phyloP scores from a whole-genome alignment of 2,329 filamentous ascomycete species.

The Shiraia sp. region DNA sequence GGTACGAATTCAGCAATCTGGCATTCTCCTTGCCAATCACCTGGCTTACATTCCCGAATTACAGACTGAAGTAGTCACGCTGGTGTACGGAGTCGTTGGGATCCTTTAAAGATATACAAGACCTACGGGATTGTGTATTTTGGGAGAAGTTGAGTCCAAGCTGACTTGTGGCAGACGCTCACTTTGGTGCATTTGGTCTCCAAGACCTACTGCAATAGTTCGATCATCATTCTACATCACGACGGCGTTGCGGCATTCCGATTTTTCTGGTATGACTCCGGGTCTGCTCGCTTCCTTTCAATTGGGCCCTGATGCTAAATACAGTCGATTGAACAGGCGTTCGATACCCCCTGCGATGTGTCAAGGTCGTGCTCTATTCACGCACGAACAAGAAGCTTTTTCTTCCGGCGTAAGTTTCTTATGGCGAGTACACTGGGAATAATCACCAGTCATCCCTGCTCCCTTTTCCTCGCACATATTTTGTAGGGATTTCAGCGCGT shows the following conservation, averaged over 20 bases:
- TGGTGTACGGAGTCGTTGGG: slow-evolving; percentile 1
- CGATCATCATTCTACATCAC: slow-evolving; percentile 5
- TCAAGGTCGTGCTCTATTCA: background rate
- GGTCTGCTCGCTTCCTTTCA: slow-evolving; percentile 9
- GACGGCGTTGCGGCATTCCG: slow-evolving; percentile 23
- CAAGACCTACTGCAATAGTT: background rate
- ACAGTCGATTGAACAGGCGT: slow-evolving; percentile 27
- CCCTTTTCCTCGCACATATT: too few relatives aligned
- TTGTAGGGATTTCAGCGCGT: too few relatives aligned
- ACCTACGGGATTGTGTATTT: slow-evolving; percentile 4
- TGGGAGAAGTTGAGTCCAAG: background rate
- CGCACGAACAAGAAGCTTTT: too few relatives aligned
- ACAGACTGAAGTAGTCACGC: slow-evolving; percentile 14
- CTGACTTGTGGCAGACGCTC: slow-evolving; percentile 11
- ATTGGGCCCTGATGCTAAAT: slow-evolving; percentile 22
- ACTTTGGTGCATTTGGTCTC: background rate
- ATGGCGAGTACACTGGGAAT: too few relatives aligned
- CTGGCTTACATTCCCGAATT: slow-evolving; percentile 26
- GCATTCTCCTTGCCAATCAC: background rate
- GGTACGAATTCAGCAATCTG: slow-evolving; percentile 6
- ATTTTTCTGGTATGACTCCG: slow-evolving; percentile 29
- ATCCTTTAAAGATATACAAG: slow-evolving; percentile 2
- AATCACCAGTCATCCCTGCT: too few relatives aligned
- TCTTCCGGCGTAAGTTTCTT: too few relatives aligned
- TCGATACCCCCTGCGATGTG: slow-evolving; percentile 23